Conservation (phyloP, 2,329 filamentous ascomycete genomes). For the Magnaporthales sp. region DNA sequence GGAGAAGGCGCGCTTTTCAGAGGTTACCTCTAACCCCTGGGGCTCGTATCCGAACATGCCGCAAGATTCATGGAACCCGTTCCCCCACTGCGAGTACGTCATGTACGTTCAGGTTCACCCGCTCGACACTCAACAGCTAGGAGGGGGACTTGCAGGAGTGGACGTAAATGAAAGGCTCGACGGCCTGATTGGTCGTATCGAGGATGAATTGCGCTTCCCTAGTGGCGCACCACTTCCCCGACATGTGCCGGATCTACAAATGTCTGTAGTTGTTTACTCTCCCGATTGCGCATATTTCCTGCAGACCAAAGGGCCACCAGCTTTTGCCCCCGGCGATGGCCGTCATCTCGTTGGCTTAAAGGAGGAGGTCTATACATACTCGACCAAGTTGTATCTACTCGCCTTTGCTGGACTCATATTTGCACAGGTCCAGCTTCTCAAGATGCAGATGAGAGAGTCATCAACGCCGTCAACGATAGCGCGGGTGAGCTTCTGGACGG, state of each 20-base stretch:
- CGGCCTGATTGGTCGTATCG: slow-evolving; percentile 43
- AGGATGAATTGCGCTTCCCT: slow-evolving; percentile 54
- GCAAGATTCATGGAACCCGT: slow-evolving; percentile 47
- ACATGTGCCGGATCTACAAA: slow-evolving; percentile 46
- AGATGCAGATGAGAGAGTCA: slow-evolving; percentile 56
- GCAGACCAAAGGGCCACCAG: slow-evolving; percentile 54
- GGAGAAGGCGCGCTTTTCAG: slow-evolving; percentile 43
- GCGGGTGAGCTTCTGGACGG: slow-evolving; percentile 56
- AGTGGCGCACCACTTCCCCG: slow-evolving; percentile 46
- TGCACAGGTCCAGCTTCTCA: slow-evolving; percentile 52
- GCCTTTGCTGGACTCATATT: slow-evolving; percentile 47
- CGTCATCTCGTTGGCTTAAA: slow-evolving; percentile 51
- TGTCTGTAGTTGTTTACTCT: slow-evolving; percentile 58
- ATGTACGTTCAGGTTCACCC: slow-evolving; percentile 74
- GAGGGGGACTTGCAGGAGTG: neutral
- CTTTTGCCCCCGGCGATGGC: slow-evolving; percentile 39
- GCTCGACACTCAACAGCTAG: slow-evolving; percentile 27
- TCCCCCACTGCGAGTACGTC: slow-evolving; percentile 81
- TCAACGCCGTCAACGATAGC: slow-evolving; percentile 60
- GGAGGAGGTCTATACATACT: slow-evolving; percentile 47
- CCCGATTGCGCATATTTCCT: slow-evolving; percentile 61
- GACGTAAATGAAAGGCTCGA: slow-evolving; percentile 20
- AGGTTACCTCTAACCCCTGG: slow-evolving; percentile 59
- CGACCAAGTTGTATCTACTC: slow-evolving; percentile 51
- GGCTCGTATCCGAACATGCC: slow-evolving; percentile 56